Evolutionary conservation across 768 basidiomycete species (phyloP).

Genomic region (Agrocybe chaxingu): DNA sequence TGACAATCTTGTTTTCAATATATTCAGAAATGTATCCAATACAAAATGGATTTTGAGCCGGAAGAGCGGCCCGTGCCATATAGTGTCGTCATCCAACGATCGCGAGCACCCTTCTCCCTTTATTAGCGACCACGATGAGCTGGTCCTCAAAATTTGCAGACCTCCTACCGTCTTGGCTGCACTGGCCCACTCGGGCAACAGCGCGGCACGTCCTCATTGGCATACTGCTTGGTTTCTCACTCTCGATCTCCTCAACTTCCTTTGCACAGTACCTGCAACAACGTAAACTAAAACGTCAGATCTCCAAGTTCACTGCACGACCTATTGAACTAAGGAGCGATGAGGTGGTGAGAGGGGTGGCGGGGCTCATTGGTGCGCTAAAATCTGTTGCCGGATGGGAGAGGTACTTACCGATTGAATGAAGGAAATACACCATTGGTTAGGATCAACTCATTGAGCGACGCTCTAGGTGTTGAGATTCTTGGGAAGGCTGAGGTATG

Average conservation of each 20-base stretch:
- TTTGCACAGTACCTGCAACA: conserved; percentile 50
- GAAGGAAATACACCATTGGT: conserved; percentile 93
- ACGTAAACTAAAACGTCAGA: conserved; percentile 43
- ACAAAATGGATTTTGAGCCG: too few relatives aligned
- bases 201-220: conserved; percentile 37
- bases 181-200: conserved; percentile 33
- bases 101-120: neutral
- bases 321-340: conserved; percentile 73
- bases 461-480: conserved; percentile 90
- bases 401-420: neutral
- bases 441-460: conserved; percentile 86
- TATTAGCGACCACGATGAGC: conserved; percentile 13
- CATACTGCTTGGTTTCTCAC: conserved; percentile 68
- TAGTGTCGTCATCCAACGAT: neutral
- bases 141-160: conserved; percentile 15
- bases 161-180: conserved; percentile 28
- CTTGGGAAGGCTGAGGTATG: conserved; percentile 91
- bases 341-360: conserved; percentile 77
- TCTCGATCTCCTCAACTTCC: conserved; percentile 72
- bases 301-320: conserved; percentile 37
- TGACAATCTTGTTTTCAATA: too few relatives aligned
- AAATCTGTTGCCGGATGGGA: neutral
- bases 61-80: too few relatives aligned
- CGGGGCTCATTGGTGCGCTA: conserved; percentile 76
- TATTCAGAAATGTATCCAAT: too few relatives aligned